A percentile compares a stretch with the other conserved stretches of the same genome.
These are phyloP conservation scores for Rhizomucor pusillus DNA, from an alignment of 371 early-diverging fungal species.

Conservation along the genomic window DNA sequence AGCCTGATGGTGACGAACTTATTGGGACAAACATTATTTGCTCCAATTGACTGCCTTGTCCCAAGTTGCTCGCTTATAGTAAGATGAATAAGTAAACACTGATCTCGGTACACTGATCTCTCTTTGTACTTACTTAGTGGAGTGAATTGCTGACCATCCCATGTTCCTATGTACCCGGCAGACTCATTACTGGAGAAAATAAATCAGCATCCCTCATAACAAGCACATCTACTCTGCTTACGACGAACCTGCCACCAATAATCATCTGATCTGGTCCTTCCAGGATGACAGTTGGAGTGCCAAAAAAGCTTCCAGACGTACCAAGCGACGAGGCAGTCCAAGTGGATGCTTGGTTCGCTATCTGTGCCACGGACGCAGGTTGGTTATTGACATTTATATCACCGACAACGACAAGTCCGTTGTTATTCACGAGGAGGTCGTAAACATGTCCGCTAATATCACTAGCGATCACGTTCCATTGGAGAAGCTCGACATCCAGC, in stretches of 20 bases:
- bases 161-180: constrained; percentile 14
- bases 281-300: constrained; percentile 23
- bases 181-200: constrained; percentile 5
- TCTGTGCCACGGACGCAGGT: constrained; percentile 29
- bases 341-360: constrained; percentile 10
- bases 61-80: constrained; percentile 15
- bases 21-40: constrained; percentile 40
- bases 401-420: constrained; percentile 17
- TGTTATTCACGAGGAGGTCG: constrained; percentile 9
- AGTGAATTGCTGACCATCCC: constrained; percentile 16
- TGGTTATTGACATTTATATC: constrained; percentile 23
- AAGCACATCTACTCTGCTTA: neutral
- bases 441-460: constrained; percentile 15
- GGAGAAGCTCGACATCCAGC: constrained; percentile 20
- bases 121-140: constrained; percentile 10
- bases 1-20: constrained; percentile 3
- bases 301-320: constrained; percentile 5
- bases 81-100: neutral
- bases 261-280: constrained; percentile 20
- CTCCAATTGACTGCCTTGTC: constrained; percentile 14
- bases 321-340: constrained; percentile 35
- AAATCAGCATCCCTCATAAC: neutral
- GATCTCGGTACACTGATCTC: neutral
- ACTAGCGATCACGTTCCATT: constrained; percentile 32
- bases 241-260: constrained; percentile 28